Evolutionary conservation across 352 stramenopile genomes (phyloP), one percentile per base, ranked within the genome.

Genomic region (Globisporangium lucens): DNA sequence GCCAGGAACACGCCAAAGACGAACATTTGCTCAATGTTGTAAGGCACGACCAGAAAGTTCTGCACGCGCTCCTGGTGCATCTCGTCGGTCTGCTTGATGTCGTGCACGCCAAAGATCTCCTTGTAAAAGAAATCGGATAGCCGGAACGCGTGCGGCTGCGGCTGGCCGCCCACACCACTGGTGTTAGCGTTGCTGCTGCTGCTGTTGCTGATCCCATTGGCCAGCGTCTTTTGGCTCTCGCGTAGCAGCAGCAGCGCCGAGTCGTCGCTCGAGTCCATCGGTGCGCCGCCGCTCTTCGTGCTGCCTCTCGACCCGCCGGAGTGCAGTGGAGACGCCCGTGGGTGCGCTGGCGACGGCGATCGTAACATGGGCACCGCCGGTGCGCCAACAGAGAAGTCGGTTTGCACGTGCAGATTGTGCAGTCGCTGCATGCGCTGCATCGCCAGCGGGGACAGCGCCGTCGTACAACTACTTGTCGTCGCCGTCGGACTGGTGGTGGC

Each of bases 1-100:
- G 91, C 98, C 33, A 99, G 83, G 12, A 98, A 87, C 56, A 99
- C 91, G 24, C 96, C 96, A 71, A 98, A 99, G 10, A 87, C 69
- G 56, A 99, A 89, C 30, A 99, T 78, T 62, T 92, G 78, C 69
- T 94, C 87, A 9, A 82, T 90, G 60, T 90, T 84, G 56, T 85
- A 70, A 12, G 86, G 86, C 52, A 92, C 83, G 15, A 80, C 80
- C 35, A 94, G 79, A 68, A 94, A 94, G 72, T 94, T 89, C 60
- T 92, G 83, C 56, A 94, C 87, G 9, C 87, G 87, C 67, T 92
- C 81, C 36, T 92, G 82, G 61, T 93, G 87, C 69, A 90, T 72
- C 0, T 75, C 87, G 56, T 94, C 87, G 22, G 72, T 87, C 33
- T 74, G 74, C 67, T 92, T 90, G 71, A 92, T 91, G 52, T 93